Conservation (phyloP, 2,329 filamentous ascomycete genomes). For the Sporothrix variecibatus region DNA sequence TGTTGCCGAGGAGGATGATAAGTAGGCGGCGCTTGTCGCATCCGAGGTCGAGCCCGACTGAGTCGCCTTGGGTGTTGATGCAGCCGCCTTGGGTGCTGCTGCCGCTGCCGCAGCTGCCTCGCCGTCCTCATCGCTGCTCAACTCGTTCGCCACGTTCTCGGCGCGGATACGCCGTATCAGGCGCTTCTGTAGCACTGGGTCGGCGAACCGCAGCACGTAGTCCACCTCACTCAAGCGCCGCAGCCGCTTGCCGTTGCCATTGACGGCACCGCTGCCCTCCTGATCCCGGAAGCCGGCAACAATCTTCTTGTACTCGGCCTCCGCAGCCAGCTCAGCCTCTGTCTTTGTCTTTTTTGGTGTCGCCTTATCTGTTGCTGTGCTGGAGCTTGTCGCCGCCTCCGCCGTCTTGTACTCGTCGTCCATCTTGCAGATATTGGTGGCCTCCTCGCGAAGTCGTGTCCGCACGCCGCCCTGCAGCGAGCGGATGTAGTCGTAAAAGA, state of each 20-base stretch:
- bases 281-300: slow-evolving; percentile 51
- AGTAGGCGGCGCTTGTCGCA: slow-evolving; percentile 23
- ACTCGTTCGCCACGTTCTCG: slow-evolving; percentile 57
- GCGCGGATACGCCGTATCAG: slow-evolving; percentile 65
- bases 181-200: slow-evolving; percentile 55
- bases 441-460: slow-evolving; percentile 66
- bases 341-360: neutral
- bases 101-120: slow-evolving; percentile 30
- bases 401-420: slow-evolving; percentile 45
- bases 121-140: slow-evolving; percentile 51
- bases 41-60: slow-evolving; percentile 22
- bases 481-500: slow-evolving; percentile 74
- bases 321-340: neutral
- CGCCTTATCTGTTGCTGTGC: neutral
- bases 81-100: slow-evolving; percentile 34
- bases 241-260: slow-evolving; percentile 49
- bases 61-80: slow-evolving; percentile 29
- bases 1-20: neutral
- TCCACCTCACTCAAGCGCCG: slow-evolving; percentile 49
- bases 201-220: slow-evolving; percentile 48
- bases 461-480: slow-evolving; percentile 77
- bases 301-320: slow-evolving; percentile 55
- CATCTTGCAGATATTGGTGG: slow-evolving; percentile 60
- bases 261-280: slow-evolving; percentile 30
- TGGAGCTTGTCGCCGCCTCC: neutral